Base-by-base conservation (phyloP, 2,329 filamentous ascomycete genomes). In the Verticillium alfalfae region DNA sequence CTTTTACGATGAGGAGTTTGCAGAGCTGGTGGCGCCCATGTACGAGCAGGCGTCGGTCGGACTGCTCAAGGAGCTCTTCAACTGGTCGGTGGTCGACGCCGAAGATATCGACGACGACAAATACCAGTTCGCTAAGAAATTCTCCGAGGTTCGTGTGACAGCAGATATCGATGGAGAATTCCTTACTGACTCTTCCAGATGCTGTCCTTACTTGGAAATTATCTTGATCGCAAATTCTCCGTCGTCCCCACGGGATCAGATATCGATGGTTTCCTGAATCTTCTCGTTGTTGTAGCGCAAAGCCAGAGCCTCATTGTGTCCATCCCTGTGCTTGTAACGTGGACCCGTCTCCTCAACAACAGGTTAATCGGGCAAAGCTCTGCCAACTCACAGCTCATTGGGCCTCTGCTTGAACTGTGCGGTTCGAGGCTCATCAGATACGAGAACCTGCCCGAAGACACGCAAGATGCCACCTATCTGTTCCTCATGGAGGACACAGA, bases 401-500 rank as follows among this genome's bases (percentile, higher is more conserved):
- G 89, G 2, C 86, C 89, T 3, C 81, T 98, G 56, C 78, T 98
- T 26, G 90, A 96, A 70, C 85, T 91, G 38, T 96, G 92, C 75
- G 95, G 90, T 71, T 85, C 89, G 56, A 85, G 96, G 61, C 80
- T 98, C 60, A 83, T 98, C 63, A 88, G 92, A 60, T 99, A 96
- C 74, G 95, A 99, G 73, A 88, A 84, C 65, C 78, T 98, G 2
- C 91, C 93, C 0, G 88, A 94, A 65, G 90, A 96, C 65, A 90
- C 88, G 0, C 85, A 91, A 56, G 89, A 97, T 68, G 83, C 91
- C 2, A 93, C 90, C 0, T 84, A 93, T 62, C 79, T 92, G 12
- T 95, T 97, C 67, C 81, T 99, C 1, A 83, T 93, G 69, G 93
- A 98, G 70, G 95, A 99, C 71, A 96, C 97, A 61, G 95, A 99